Evolutionary conservation across 2,329 filamentous ascomycete species (phyloP), one percentile per base, ranked within the genome.

Genomic region (Nannizzia gypsea): DNA sequence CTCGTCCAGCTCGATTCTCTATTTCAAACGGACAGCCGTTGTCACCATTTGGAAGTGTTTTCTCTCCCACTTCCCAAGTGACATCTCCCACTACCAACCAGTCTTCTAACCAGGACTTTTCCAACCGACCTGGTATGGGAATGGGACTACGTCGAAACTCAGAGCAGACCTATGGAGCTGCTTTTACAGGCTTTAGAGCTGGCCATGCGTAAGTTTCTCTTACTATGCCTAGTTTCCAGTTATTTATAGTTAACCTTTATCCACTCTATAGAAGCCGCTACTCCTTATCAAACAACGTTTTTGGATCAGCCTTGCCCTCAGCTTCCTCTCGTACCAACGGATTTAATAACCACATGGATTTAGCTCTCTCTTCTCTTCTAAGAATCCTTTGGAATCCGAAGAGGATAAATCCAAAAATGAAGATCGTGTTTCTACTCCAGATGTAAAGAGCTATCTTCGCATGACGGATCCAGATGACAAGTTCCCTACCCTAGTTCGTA

Each of bases 71-170:
- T 63, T 89, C 90, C 31, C 85, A 90, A 69, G 80, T 93, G 61
- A 85, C 87, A 6, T 95, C 90, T 24, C 90, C 90, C 8, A 44
- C 42, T 1, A 31, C 22, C 24, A 68, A 69, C 59, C 83, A 83
- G 62, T 78, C 79, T 50, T 82, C 80, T 66, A 81, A 86, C 66
- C 83, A 86, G 62, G 80, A 82, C 58, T 76, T 89, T 55, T 87
- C 89, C 15, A 92, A 90, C 11, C 87, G 90, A 66, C 8, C 28
- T 11, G 56, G 56, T 2, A 90, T 91, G 54, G 85, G 83, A 31
- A 90, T 91, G 54, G 85, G 83, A 28, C 93, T 91, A 63, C 83
- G 91, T 65, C 87, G 91, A 65, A 95, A 95, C 71, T 97, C 92
- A 60, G 82, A 96, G 66, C 88, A 92, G 68, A 90, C 92, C 69